These are phyloP conservation scores for Chalciporus piperatus DNA, from an alignment of 768 basidiomycete species.

Conservation along the genomic window DNA sequence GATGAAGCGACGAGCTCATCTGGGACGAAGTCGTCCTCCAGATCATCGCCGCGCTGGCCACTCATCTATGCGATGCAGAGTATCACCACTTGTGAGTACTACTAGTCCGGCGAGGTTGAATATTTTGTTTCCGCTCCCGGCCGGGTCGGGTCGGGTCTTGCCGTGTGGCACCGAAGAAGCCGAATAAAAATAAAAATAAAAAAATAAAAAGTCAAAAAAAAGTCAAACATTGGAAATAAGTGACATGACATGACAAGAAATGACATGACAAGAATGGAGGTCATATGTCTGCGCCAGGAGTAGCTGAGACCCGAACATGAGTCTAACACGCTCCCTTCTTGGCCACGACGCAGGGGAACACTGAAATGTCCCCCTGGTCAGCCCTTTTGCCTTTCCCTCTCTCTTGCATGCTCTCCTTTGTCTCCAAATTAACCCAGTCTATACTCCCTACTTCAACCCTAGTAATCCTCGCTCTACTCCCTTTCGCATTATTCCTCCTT, in stretches of 20 bases:
- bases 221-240: too few relatives aligned
- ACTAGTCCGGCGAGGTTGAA: not conserved
- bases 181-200: too few relatives aligned
- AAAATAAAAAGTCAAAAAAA: too few relatives aligned
- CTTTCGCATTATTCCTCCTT: conserved; percentile 9
- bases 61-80: conserved; percentile 15
- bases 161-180: too few relatives aligned
- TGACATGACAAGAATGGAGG: too few relatives aligned
- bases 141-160: too few relatives aligned
- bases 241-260: too few relatives aligned
- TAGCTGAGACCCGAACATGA: conserved; percentile 24
- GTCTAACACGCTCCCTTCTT: conserved; percentile 21
- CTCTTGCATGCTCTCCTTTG: conserved; percentile 7
- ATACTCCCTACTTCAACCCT: too few relatives aligned
- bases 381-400: not conserved
- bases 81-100: too few relatives aligned
- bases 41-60: conserved; percentile 63
- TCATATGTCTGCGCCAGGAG: not conserved
- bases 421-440: conserved; percentile 8
- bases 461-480: not conserved
- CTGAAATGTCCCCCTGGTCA: conserved; percentile 6
- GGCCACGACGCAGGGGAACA: conserved; percentile 7
- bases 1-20: conserved; percentile 67
- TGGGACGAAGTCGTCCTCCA: conserved; percentile 78
- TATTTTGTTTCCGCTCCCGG: not conserved